Evolutionary conservation across 148 eudicot species (phyloP), one percentile per base, ranked within the genome.

Genomic region (Simmondsia chinensis): DNA sequence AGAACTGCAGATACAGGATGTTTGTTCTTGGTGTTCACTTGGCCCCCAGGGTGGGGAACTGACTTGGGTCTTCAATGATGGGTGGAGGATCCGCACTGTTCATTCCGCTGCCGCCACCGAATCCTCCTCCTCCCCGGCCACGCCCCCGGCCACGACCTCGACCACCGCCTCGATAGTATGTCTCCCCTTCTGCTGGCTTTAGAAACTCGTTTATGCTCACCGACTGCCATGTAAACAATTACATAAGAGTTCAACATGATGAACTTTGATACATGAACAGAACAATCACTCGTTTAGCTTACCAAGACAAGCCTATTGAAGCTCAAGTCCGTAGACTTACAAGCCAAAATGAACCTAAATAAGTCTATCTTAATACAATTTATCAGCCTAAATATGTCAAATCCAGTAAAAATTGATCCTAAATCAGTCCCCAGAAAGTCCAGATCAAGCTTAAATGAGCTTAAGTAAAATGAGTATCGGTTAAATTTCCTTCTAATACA

Each of bases 131-230:
- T 16, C 51, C 43, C 18, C 57, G 13, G 15, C 69, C 80, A 40
- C 80, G 65, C 18, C 79, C 70, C 3, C 82, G 62, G 4, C 82
- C 74, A 36, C 79, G 49, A 37, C 79, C 79, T 39, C 82, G 74
- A 7, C 76, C 79, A 15, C 75, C 72, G 0, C 69, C 36, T 39
- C 72, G 61, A 44, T 67, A 33, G 68, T 46, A 38, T 12, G 55
- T 35, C 34, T 68, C 82, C n/a, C 72, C 70, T 1, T 72, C 79
- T 13, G 66, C 58, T 13, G 82, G 78, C 69, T 65, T 76, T 42
- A 76, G 60, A 35, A 76, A 76, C 52, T 76, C 75, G 32, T 73
- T 65, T 10, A 77, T 73, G 73, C 77, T 76, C 54, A 76, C 63
- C 8, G 72, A 48, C 82, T 76, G 64, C 48, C 29, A 7, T n/a